phyloP scores from a whole-genome alignment of 2,329 filamentous ascomycete species.

The Sclerotinia nivalis region DNA sequence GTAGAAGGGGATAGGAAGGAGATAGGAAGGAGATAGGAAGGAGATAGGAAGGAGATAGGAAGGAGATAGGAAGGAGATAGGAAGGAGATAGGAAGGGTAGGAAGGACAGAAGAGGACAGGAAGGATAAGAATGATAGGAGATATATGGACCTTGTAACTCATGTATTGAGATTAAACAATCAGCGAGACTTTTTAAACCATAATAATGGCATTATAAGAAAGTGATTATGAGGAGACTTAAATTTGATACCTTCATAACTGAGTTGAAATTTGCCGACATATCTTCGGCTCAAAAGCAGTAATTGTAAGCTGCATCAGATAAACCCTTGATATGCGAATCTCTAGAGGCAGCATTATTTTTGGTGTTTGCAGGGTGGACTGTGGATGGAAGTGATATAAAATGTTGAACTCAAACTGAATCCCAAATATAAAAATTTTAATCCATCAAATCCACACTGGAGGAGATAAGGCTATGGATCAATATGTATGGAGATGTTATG shows the following conservation, averaged over 20 bases:
- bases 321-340: too few relatives aligned
- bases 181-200: background rate
- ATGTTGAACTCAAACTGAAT: too few relatives aligned
- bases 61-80: background rate
- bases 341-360: too few relatives aligned
- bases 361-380: background rate
- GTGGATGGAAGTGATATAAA: background rate
- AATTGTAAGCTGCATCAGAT: background rate
- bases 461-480: background rate
- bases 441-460: too few relatives aligned
- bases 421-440: too few relatives aligned
- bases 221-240: background rate
- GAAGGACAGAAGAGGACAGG: background rate
- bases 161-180: background rate
- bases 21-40: too few relatives aligned
- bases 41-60: background rate
- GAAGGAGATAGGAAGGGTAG: too few relatives aligned
- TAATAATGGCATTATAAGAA: fast-evolving
- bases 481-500: background rate
- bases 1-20: background rate
- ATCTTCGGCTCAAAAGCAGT: background rate
- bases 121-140: background rate
- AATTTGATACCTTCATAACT: background rate
- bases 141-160: background rate
- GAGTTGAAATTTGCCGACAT: fast-evolving